Conservation (phyloP, 2,329 filamentous ascomycete genomes). For the Leptoxyphium fumago region DNA sequence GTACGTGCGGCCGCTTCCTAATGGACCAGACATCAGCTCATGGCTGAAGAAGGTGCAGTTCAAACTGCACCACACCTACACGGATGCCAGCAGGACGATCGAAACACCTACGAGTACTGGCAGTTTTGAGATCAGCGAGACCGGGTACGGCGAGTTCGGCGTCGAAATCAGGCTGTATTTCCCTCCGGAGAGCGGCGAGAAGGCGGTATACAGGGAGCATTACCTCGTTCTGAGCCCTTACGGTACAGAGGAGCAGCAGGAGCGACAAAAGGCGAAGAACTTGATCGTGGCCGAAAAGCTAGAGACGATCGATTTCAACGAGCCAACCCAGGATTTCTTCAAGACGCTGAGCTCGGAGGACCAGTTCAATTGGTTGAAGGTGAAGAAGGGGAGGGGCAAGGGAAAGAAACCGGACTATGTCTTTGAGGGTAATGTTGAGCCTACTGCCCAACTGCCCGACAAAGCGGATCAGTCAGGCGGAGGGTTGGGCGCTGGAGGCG, state of each 20-base stretch:
- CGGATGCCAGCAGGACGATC: slow-evolving; percentile 74
- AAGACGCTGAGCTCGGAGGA: slow-evolving; percentile 67
- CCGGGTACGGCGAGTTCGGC: slow-evolving; percentile 96
- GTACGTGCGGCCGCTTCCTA: slow-evolving; percentile 80
- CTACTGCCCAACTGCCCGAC: slow-evolving; percentile 61
- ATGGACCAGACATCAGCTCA: slow-evolving; percentile 72
- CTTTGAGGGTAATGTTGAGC: slow-evolving; percentile 40
- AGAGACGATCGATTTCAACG: slow-evolving; percentile 94
- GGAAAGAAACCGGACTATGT: slow-evolving; percentile 34
- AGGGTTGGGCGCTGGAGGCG: slow-evolving; percentile 45
- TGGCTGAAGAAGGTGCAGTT: slow-evolving; percentile 97
- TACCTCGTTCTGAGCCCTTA: slow-evolving; percentile 84
- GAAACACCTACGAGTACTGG: slow-evolving; percentile 42
- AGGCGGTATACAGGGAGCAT: slow-evolving; percentile 90
- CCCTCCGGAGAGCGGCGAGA: slow-evolving; percentile 72
- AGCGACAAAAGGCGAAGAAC: slow-evolving; percentile 47
- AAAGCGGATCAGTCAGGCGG: slow-evolving; percentile 52
- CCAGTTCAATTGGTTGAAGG: slow-evolving; percentile 36
- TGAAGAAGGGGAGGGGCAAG: slow-evolving; percentile 43
- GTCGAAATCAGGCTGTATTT: slow-evolving; percentile 94
- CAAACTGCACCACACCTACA: slow-evolving; percentile 93
- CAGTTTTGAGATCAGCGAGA: slow-evolving; percentile 76
- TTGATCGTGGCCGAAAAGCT: slow-evolving; percentile 68
- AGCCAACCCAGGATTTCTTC: slow-evolving; percentile 86
- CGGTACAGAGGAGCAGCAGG: slow-evolving; percentile 56